Evolutionary conservation across 164 flowering plant genomes (phyloP).

Genomic region (Sedum album): DNA sequence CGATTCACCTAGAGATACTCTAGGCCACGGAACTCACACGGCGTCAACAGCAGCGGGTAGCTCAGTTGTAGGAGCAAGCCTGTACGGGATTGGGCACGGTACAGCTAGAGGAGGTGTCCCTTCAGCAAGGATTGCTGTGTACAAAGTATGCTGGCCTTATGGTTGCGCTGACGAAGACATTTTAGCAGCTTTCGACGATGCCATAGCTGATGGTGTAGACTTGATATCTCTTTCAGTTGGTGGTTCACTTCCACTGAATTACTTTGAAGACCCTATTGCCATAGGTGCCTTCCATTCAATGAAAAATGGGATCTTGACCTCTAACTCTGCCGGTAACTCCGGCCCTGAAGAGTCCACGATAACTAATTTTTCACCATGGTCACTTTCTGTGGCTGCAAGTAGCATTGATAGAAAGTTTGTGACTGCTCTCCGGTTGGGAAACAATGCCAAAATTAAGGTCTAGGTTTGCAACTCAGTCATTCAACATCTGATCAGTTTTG

Average conservation of each 20-base stretch:
- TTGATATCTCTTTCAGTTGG: slow-evolving; percentile 54
- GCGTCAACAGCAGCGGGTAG: slow-evolving; percentile 59
- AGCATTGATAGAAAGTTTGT: slow-evolving; percentile 40
- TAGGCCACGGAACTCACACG: slow-evolving; percentile 72
- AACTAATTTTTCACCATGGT: slow-evolving; percentile 45
- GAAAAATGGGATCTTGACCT: slow-evolving; percentile 46
- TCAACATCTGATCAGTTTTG: background rate
- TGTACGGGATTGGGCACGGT: slow-evolving; percentile 41
- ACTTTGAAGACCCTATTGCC: slow-evolving; percentile 38
- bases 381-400: slow-evolving; percentile 55
- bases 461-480: background rate
- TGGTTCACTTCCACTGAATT: slow-evolving; percentile 12
- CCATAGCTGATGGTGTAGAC: slow-evolving; percentile 68
- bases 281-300: slow-evolving; percentile 53
- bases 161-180: slow-evolving; percentile 44
- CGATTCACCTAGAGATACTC: slow-evolving; percentile 38
- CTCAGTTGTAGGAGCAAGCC: slow-evolving; percentile 28
- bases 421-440: too few species aligned
- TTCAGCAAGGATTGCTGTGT: slow-evolving; percentile 46
- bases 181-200: slow-evolving; percentile 67
- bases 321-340: slow-evolving; percentile 42
- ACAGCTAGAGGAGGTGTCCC: slow-evolving; percentile 63
- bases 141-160: slow-evolving; percentile 51
- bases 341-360: slow-evolving; percentile 32
- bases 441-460: slow-evolving; percentile 31